phyloP scores from a whole-genome alignment of 2,329 filamentous ascomycete genomes.

The Periconia sp. region DNA sequence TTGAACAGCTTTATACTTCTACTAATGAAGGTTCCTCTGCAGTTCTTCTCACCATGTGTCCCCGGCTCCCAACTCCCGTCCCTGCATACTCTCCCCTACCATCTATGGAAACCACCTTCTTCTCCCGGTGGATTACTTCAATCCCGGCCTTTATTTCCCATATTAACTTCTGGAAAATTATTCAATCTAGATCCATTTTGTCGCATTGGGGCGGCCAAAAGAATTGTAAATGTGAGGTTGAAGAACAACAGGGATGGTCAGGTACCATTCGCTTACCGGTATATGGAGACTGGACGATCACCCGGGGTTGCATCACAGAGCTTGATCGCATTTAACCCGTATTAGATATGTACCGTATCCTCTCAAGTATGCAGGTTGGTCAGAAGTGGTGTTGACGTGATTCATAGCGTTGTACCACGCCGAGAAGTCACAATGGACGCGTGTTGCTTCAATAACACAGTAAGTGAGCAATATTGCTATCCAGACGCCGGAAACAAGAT shows the following conservation, averaged over 20 bases:
- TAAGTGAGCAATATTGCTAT: conserved; percentile 4
- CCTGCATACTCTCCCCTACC: conserved; percentile 11
- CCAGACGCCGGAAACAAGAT: not conserved
- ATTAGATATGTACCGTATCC: too few species aligned
- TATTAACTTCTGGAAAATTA: conserved; percentile 13
- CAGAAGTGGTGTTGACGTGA: too few species aligned
- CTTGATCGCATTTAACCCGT: too few species aligned
- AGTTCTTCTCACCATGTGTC: not conserved
- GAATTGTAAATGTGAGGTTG: conserved; percentile 12
- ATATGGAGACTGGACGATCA: too few species aligned
- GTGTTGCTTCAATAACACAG: conserved; percentile 14
- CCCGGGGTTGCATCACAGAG: too few species aligned
- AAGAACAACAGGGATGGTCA: conserved; percentile 7
- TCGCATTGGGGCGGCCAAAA: not conserved
- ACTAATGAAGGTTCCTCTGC: not conserved
- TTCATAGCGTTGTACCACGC: conserved; percentile 8
- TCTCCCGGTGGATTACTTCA: not conserved
- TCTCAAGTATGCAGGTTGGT: too few species aligned
- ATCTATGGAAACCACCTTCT: not conserved
- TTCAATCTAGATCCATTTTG: conserved; percentile 4
- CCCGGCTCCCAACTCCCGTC: not conserved
- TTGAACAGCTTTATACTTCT: conserved; percentile 1
- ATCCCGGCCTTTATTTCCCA: conserved; percentile 8
- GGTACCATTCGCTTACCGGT: conserved; percentile 21
- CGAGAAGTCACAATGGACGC: conserved; percentile 8